Percentiles rank a stretch among this genome's conserved stretches.
Conservation (phyloP, 352 stramenopile species). For the Globisporangium nagaii region DNA sequence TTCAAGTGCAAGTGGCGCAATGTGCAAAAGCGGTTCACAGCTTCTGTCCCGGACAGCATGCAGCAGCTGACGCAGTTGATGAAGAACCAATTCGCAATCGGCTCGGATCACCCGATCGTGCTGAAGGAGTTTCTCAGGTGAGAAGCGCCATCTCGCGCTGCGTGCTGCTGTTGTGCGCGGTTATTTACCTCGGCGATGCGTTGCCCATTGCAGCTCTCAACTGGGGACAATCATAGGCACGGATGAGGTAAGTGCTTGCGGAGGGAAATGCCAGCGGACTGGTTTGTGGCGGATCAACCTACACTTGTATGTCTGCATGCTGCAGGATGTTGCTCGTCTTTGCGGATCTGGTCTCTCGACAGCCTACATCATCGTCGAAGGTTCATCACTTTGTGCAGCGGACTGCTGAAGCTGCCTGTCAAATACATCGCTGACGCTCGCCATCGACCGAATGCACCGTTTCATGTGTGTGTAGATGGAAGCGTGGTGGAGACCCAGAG, state of each 20-base stretch:
- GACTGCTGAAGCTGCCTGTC: no score
- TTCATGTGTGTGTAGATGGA: background rate
- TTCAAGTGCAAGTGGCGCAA: constrained; percentile 71
- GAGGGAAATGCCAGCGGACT: background rate
- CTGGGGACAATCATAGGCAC: constrained; percentile 6
- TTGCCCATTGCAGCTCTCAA: constrained; percentile 1
- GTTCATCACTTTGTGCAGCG: background rate
- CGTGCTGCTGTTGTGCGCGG: background rate
- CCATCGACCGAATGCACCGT: no score
- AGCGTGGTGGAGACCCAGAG: constrained; percentile 4
- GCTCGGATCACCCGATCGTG: constrained; percentile 14
- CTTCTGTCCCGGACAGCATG: constrained; percentile 19
- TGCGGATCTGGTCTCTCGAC: constrained; percentile 9
- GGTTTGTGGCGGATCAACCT: no score
- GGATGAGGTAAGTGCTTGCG: constrained; percentile 3
- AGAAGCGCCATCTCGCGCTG: background rate
- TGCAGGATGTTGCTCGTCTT: constrained; percentile 17
- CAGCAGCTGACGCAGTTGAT: constrained; percentile 29
- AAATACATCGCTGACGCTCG: no score
- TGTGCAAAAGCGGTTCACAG: constrained; percentile 35
- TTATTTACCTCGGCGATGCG: background rate
- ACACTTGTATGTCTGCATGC: background rate
- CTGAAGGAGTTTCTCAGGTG: constrained; percentile 41
- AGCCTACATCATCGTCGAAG: constrained; percentile 13
- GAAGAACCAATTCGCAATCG: constrained; percentile 32